Evolutionary conservation across 2,329 filamentous ascomycete genomes (phyloP), one percentile per base, ranked within the genome.

Genomic region (Colletotrichum sp.): DNA sequence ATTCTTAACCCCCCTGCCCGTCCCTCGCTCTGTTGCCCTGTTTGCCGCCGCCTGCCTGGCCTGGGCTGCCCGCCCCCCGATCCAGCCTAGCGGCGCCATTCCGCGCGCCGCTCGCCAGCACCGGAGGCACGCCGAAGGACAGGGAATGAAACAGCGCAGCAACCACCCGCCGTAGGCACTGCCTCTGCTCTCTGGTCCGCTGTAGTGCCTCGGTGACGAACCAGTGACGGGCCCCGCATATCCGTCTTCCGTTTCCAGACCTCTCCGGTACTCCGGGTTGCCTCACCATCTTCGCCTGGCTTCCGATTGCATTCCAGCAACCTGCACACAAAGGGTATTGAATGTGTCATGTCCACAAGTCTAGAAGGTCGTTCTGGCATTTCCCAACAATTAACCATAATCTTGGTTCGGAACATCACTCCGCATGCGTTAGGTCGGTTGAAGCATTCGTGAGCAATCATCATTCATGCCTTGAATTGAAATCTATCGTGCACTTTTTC

Each of bases 31-130:
- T n/a, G 21, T 14, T 24, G 14, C 30, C 55, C 24, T 43, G 28
- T 38, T n/a, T 61, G 56, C 26, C 56, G 28, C 56, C 26, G 56
- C 16, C 56, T 30, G 56, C 56, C 26, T 30, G 28, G 56, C 56
- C 26, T 30, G 56, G 56, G 7, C 26, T 30, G 24, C 30, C 58
- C 28, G 28, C 32, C 56, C 63, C 70, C 69, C 43, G 56, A 73
- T 73, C 48, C 55, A 55, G 73, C 63, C 52, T 73, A 75, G 69
- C 63, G 56, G 69, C 69, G 14, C 30, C 43, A 21, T 52, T 21
- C n/a, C 43, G 43, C 43, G 16, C 43, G 10, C 43, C 43, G 43
- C n/a, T 52, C n/a, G 12, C 43, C 43, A 52, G 43, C 43, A 52
- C 61, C 61, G 32, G 32, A 21, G 30, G 61, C 34, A 16, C n/a